Evolutionary conservation across 768 basidiomycete species (phyloP), one percentile per base, ranked within the genome.

Genomic region (Megacollybia marginata): DNA sequence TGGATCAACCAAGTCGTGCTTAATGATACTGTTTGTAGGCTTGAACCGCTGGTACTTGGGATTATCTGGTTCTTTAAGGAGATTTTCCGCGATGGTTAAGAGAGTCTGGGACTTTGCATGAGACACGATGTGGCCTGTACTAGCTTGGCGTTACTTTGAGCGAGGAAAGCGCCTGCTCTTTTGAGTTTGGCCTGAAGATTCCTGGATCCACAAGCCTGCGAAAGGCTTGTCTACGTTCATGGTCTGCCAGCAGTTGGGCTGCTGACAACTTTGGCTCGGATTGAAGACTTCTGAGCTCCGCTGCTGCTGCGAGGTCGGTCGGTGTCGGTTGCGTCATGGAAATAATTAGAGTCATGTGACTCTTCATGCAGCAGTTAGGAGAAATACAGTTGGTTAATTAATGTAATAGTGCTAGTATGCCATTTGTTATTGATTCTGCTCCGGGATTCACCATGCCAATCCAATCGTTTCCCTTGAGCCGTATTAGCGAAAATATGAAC

Each of bases 141-240:
- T 52, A 51, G 57, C n/a, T n/a, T 55, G 42, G 48, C 50, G 51
- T 52, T 74, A 83, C 89, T 74, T 80, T 80, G 55, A 92, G 67
- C 49, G 86, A 75, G 50, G 75, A 72, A 54, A 77, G 61, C 1
- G 83, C 82, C 48, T 77, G 69, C 46, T 75, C 76, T 54, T 75
- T 76, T 11, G 82, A 63, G 61, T 90, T 90, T 5, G 79, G 84
- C 2, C 89, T 76, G 46, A 77, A 58, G 56, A 92, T 90, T 12
- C 86, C 88, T 42, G 87, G 87, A 57, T 91, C 85, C 52, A 91
- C 75, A 52, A 91, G 69, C 35, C 89, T 73, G 42, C 89, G 76
- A 62, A 91, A 90, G 49, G 70, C 70, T 59, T 84, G 86, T 38
- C 83, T 79, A 48, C 74, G 76, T 48, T 85, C 85, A 55, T 84